Conservation (phyloP, 805 yeast species). For the Kodamaea jinghongensis region DNA sequence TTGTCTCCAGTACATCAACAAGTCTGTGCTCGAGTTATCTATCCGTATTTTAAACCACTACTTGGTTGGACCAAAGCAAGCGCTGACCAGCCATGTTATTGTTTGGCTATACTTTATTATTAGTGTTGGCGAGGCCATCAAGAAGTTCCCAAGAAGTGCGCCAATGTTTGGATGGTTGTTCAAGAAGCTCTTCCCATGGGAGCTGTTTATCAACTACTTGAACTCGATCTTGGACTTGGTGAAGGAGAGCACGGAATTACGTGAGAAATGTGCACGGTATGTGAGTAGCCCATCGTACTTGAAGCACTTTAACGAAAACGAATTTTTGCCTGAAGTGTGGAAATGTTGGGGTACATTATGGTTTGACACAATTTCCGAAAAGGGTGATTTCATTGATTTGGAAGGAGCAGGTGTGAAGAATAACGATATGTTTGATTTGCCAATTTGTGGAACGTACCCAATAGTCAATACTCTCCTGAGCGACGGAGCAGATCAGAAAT, state of each 20-base stretch:
- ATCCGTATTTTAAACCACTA: constrained; percentile 66
- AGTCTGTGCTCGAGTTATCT: constrained; percentile 66
- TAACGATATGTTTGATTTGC: constrained; percentile 56
- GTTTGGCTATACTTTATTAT: constrained; percentile 75
- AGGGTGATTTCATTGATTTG: constrained; percentile 49
- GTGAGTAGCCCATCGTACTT: constrained; percentile 37
- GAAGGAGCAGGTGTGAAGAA: constrained; percentile 57
- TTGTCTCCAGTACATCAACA: constrained; percentile 53
- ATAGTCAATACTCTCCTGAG: constrained; percentile 17
- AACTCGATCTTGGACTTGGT: constrained; percentile 50
- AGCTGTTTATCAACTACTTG: constrained; percentile 57
- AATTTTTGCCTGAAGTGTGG: constrained; percentile 73
- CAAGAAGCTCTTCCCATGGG: constrained; percentile 66
- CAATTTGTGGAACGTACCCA: constrained; percentile 56
- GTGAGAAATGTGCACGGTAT: constrained; percentile 12
- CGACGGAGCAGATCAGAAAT: constrained; percentile 9
- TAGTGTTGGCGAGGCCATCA: constrained; percentile 57
- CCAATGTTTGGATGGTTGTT: constrained; percentile 51
- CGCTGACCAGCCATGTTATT: constrained; percentile 68
- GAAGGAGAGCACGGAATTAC: constrained; percentile 24
- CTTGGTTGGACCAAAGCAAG: constrained; percentile 65
- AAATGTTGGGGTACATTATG: constrained; percentile 82
- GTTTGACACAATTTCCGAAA: constrained; percentile 61
- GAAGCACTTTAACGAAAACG: constrained; percentile 54
- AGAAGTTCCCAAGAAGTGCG: constrained; percentile 43